Conservation (phyloP, 176 grass and related monocot genomes). For the Cenchrus americanus region DNA sequence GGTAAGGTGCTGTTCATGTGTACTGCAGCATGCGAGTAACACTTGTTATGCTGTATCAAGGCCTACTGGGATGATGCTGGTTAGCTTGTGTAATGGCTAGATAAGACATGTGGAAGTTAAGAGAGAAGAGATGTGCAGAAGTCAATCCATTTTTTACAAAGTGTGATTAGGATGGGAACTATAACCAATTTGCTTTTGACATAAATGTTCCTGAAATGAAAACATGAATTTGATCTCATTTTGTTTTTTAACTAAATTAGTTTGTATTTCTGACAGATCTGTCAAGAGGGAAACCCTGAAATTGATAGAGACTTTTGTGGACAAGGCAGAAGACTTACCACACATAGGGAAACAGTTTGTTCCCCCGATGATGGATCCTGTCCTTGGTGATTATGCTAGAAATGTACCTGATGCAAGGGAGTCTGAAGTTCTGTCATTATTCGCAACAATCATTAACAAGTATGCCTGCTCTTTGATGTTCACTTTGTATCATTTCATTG, state of each 20-base stretch:
- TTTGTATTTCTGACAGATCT: slow-evolving; percentile 64
- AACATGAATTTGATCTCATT: background rate
- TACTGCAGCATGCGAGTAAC: background rate
- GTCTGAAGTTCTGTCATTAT: slow-evolving; percentile 97
- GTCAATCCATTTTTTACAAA: slow-evolving; percentile 1
- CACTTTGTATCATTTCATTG: slow-evolving; percentile 24
- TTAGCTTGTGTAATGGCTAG: slow-evolving; percentile 10
- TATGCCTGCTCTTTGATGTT: slow-evolving; percentile 41
- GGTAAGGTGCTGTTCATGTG: background rate
- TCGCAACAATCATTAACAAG: slow-evolving; percentile 99
- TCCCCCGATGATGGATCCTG: slow-evolving; percentile 99
- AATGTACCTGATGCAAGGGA: slow-evolving; percentile 99
- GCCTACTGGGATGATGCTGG: background rate
- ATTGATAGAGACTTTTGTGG: slow-evolving; percentile 98
- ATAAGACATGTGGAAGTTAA: background rate
- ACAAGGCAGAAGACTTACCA: slow-evolving; percentile 98
- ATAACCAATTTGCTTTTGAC: background rate
- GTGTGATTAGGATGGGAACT: background rate
- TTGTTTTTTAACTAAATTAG: slow-evolving; percentile 29
- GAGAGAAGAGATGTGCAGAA: background rate
- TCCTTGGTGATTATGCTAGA: slow-evolving; percentile 95
- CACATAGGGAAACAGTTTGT: slow-evolving; percentile 97
- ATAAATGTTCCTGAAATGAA: background rate
- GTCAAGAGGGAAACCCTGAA: slow-evolving; percentile 98
- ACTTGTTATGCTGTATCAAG: background rate